Percentiles rank a stretch among this genome's conserved stretches.
Conservation (phyloP, 345 rosid genomes). For the Rhodamnia rubescens region DNA sequence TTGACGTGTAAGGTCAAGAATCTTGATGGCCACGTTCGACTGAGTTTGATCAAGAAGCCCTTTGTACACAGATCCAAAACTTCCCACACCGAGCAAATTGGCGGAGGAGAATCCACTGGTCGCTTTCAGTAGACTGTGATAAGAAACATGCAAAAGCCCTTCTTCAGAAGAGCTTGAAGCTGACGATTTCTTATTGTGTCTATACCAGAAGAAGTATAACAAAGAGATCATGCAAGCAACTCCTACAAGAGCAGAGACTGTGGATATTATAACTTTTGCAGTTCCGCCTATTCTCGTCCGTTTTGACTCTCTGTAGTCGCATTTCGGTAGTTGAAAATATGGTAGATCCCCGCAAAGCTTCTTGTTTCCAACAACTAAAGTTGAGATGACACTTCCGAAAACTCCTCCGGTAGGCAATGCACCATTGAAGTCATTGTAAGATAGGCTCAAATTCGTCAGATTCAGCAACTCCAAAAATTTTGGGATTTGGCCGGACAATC, state of each 20-base stretch:
- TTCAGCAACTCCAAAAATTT: neutral
- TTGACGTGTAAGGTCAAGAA: no score
- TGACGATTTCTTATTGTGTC: no score
- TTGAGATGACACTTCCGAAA: neutral
- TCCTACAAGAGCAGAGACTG: no score
- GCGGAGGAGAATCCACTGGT: neutral
- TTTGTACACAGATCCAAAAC: neutral
- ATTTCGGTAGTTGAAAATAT: neutral
- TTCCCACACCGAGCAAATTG: neutral
- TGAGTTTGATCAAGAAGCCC: no score
- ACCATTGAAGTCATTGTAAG: neutral
- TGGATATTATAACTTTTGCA: no score
- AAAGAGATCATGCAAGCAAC: no score
- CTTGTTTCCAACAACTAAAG: neutral
- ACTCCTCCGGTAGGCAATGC: neutral
- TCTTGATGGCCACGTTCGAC: no score
- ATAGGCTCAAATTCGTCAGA: neutral
- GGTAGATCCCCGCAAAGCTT: neutral
- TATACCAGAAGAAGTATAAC: no score
- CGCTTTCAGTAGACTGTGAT: fast-evolving
- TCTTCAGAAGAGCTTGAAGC: no score
- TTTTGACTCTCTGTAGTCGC: no score
- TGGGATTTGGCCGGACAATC: neutral
- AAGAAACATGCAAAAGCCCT: neutral
- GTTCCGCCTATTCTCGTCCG: no score